A percentile compares a stretch with the other conserved stretches of the same genome.
phyloP scores from a whole-genome alignment of 1,284 basidiomycete genomes.

The Tylopilus sp. region DNA sequence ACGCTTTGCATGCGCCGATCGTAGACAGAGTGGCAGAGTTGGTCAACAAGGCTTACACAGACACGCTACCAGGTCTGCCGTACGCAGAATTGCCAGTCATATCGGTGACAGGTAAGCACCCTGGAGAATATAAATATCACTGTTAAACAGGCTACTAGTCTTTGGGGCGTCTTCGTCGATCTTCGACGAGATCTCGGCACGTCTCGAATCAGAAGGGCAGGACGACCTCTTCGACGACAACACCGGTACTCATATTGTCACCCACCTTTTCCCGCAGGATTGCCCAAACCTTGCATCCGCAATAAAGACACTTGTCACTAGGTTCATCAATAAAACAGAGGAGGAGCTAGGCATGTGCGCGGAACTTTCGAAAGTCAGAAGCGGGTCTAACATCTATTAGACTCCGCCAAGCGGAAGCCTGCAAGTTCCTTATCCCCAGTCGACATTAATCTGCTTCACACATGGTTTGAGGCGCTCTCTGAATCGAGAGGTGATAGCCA shows the following conservation, averaged over 20 bases:
- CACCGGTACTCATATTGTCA: slow-evolving; percentile 32
- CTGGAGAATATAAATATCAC: neutral
- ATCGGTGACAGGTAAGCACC: slow-evolving; percentile 48
- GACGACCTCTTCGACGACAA: slow-evolving; percentile 31
- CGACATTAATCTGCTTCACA: slow-evolving; percentile 54
- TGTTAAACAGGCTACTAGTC: slow-evolving; percentile 24
- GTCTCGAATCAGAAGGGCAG: slow-evolving; percentile 31
- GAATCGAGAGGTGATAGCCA: slow-evolving; percentile 34
- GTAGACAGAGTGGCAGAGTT: slow-evolving; percentile 39
- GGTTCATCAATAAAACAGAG: slow-evolving; percentile 44
- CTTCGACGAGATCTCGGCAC: slow-evolving; percentile 42
- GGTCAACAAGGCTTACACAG: slow-evolving; percentile 40
- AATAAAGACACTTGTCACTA: slow-evolving; percentile 55
- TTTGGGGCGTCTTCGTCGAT: slow-evolving; percentile 38
- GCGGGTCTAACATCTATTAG: slow-evolving; percentile 18
- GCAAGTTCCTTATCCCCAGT: slow-evolving; percentile 52
- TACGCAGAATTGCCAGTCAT: slow-evolving; percentile 53
- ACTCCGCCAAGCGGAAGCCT: slow-evolving; percentile 40
- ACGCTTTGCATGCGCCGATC: slow-evolving; percentile 43
- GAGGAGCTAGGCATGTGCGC: slow-evolving; percentile 32
- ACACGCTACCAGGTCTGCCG: slow-evolving; percentile 45
- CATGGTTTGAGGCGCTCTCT: slow-evolving; percentile 51
- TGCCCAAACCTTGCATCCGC: slow-evolving; percentile 48
- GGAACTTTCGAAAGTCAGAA: neutral
- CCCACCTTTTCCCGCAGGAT: slow-evolving; percentile 56